A percentile compares a stretch with the other conserved stretches of the same genome.
phyloP scores from a whole-genome alignment of 768 basidiomycete species.

The Russula vinacea region DNA sequence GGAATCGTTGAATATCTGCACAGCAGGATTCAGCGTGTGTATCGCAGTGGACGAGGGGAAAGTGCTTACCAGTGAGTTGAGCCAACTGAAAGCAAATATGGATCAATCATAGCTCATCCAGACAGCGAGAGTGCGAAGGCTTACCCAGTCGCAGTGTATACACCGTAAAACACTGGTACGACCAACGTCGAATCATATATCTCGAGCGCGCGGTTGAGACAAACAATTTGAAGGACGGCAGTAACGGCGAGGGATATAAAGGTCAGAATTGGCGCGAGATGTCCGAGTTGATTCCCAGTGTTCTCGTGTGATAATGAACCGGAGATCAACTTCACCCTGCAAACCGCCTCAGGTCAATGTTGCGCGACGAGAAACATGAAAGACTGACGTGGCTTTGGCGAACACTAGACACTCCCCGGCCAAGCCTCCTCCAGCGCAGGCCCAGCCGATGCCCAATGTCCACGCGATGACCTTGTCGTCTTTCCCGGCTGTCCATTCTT shows the following conservation, averaged over 20 bases:
- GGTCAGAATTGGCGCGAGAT: conserved; percentile 72
- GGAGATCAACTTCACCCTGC: conserved; percentile 75
- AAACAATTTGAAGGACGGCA: conserved; percentile 87
- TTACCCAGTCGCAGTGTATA: conserved; percentile 81
- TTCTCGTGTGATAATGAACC: conserved; percentile 76
- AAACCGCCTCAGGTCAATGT: conserved; percentile 15
- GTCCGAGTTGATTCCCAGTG: conserved; percentile 83
- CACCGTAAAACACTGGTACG: conserved; percentile 92
- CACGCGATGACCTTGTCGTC: conserved; percentile 85
- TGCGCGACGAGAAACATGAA: background rate
- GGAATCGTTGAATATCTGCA: conserved; percentile 75
- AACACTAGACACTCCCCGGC: conserved; percentile 90
- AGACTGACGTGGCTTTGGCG: conserved; percentile 63
- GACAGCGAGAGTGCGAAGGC: conserved; percentile 25
- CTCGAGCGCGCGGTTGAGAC: conserved; percentile 84
- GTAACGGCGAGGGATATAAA: conserved; percentile 57
- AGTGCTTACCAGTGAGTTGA: conserved; percentile 50
- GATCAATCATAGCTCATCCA: conserved; percentile 4
- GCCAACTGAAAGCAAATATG: conserved; percentile 42
- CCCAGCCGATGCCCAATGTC: conserved; percentile 93
- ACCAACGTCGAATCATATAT: conserved; percentile 89
- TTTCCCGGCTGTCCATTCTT: conserved; percentile 71
- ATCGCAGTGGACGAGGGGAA: background rate
- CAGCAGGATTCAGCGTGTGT: background rate
- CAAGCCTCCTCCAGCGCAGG: conserved; percentile 85